Conservation (phyloP, 768 basidiomycete genomes). For the Amanita jacksonii region DNA sequence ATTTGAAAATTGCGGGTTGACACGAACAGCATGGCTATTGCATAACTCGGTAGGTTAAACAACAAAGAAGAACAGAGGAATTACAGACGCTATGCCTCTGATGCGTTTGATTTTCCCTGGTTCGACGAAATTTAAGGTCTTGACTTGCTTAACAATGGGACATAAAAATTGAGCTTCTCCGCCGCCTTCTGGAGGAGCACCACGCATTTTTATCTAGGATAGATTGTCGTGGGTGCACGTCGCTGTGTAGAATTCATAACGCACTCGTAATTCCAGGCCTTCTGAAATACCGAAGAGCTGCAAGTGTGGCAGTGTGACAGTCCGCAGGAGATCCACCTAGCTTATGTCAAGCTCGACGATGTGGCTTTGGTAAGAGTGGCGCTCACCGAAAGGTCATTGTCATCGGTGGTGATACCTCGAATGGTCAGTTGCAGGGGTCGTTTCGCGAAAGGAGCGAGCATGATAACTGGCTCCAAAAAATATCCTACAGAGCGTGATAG, state of each 20-base stretch:
- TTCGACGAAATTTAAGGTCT: constrained; percentile 88
- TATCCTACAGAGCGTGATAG: constrained; percentile 86
- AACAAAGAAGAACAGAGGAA: not conserved
- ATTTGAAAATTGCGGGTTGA: constrained; percentile 95
- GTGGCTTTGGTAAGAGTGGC: not conserved
- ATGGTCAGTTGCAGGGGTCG: constrained; percentile 73
- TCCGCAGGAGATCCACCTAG: constrained; percentile 82
- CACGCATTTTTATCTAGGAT: constrained; percentile 87
- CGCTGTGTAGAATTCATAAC: constrained; percentile 11
- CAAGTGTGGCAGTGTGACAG: constrained; percentile 84
- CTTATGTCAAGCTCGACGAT: not conserved
- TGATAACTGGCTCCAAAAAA: constrained; percentile 83
- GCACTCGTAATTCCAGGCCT: constrained; percentile 79
- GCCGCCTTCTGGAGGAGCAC: constrained; percentile 82
- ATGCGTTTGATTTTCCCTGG: constrained; percentile 90
- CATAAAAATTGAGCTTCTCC: constrained; percentile 93
- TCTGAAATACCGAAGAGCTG: constrained; percentile 87
- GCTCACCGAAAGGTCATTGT: constrained; percentile 79
- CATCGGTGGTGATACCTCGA: constrained; percentile 87
- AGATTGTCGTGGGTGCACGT: not conserved
- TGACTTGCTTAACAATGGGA: constrained; percentile 83
- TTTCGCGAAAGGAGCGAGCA: constrained; percentile 91
- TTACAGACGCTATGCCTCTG: constrained; percentile 84
- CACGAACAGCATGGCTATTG: constrained; percentile 84
- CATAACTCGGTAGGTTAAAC: constrained; percentile 6